Percentiles rank a stretch among this genome's conserved stretches.
phyloP scores from a whole-genome alignment of 306 rosid genomes.

The Mimosa pudica region DNA sequence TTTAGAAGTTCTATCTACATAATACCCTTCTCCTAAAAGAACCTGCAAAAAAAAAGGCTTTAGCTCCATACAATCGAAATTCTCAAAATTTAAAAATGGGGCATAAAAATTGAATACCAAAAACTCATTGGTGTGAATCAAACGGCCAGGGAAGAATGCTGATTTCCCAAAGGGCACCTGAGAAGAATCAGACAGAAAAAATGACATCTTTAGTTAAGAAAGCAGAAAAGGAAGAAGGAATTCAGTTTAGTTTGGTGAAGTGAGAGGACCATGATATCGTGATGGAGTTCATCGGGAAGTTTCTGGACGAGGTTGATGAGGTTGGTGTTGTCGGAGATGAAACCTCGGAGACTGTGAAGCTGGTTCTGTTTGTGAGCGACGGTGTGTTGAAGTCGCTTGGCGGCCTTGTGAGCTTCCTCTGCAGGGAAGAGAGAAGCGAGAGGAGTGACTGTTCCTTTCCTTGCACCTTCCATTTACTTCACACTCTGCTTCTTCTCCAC shows the following conservation, averaged over 20 bases:
- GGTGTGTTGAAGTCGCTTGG: constrained; percentile 54
- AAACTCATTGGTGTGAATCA: constrained; percentile 89
- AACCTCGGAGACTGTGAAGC: constrained; percentile 55
- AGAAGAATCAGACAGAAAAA: not conserved
- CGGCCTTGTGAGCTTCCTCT: constrained; percentile 70
- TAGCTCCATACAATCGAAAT: not conserved
- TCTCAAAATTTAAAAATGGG: too few relatives aligned
- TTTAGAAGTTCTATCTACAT: constrained; percentile 76
- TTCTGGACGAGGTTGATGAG: constrained; percentile 72
- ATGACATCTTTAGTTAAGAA: constrained; percentile 6
- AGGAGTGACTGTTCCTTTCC: constrained; percentile 65
- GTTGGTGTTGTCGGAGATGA: constrained; percentile 65
- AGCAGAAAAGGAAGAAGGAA: not conserved
- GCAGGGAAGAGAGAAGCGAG: constrained; percentile 57
- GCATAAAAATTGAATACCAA: constrained; percentile 45
- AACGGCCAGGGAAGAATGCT: constrained; percentile 89
- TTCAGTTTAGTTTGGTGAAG: not conserved
- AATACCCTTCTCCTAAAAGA: constrained; percentile 88
- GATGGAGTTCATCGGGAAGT: constrained; percentile 82
- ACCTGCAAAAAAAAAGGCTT: constrained; percentile 51
- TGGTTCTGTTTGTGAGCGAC: constrained; percentile 49
- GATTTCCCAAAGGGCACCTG: constrained; percentile 97
- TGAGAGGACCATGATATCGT: constrained; percentile 66
- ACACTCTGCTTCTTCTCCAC: not conserved
- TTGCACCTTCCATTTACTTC: constrained; percentile 31